phyloP scores from a whole-genome alignment of 139 green algal genomes.

The Edaphochlamys debaryana region DNA sequence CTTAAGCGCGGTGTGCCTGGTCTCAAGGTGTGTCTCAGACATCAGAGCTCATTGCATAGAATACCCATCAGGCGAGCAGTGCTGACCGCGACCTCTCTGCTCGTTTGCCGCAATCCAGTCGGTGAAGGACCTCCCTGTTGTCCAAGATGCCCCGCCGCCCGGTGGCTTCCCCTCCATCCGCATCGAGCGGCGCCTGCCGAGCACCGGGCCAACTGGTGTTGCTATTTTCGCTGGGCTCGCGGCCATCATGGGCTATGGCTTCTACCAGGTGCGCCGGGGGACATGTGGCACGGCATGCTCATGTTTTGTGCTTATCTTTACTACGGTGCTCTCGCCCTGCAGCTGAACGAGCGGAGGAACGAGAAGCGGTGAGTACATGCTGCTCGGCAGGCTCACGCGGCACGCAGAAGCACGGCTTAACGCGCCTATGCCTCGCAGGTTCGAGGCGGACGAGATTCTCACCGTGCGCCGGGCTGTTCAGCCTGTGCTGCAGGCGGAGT shows the following conservation, averaged over 20 bases:
- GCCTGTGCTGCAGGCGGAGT: slow-evolving; percentile 65
- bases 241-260: slow-evolving; percentile 89
- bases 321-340: not conserved
- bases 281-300: not conserved
- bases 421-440: too few species aligned
- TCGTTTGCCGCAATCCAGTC: too few species aligned
- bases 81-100: too few species aligned
- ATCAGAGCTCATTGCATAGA: too few species aligned
- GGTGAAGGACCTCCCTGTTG: slow-evolving; percentile 90
- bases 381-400: too few species aligned
- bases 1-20: slow-evolving; percentile 78
- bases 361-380: slow-evolving; percentile 43
- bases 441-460: slow-evolving; percentile 54
- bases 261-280: slow-evolving; percentile 77
- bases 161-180: slow-evolving; percentile 92
- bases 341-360: slow-evolving; percentile 19
- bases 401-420: too few species aligned
- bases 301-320: not conserved
- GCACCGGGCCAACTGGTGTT: slow-evolving; percentile 85
- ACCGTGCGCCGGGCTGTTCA: slow-evolving; percentile 54
- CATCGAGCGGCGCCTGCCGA: slow-evolving; percentile 86
- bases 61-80: too few species aligned
- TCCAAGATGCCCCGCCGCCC: slow-evolving; percentile 90
- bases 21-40: slow-evolving; percentile 85
- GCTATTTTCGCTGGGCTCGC: slow-evolving; percentile 85